Evolutionary conservation across 164 flowering plant species (phyloP).

Genomic region (Vitis amurensis): DNA sequence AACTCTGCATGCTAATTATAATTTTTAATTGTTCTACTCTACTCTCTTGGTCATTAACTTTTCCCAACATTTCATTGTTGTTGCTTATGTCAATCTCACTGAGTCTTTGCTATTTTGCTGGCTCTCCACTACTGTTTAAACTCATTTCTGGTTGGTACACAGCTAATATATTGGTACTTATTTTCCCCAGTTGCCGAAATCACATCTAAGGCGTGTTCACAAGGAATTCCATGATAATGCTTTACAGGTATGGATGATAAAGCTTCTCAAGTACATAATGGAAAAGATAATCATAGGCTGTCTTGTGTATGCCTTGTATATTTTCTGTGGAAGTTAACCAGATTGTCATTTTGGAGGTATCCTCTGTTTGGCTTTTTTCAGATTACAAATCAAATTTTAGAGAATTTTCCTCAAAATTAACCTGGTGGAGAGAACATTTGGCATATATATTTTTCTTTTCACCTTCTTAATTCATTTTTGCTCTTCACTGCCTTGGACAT

Average conservation of each 20-base stretch:
- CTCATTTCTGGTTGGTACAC: not conserved
- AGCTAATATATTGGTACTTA: constrained; percentile 4
- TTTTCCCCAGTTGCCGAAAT: constrained; percentile 62
- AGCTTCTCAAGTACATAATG: not conserved
- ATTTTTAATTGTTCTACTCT: not conserved
- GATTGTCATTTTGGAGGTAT: too few species aligned
- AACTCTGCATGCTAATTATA: not conserved
- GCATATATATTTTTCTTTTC: too few species aligned
- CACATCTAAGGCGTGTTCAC: constrained; percentile 78
- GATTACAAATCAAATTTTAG: too few species aligned
- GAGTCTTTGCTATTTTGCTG: not conserved
- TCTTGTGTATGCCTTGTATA: too few species aligned
- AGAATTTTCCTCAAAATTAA: too few species aligned
- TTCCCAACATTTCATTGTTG: not conserved
- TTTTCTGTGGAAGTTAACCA: too few species aligned
- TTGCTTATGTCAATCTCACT: not conserved
- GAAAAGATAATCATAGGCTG: not conserved
- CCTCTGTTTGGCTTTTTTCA: too few species aligned
- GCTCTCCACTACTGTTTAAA: not conserved
- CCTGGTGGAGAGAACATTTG: too few species aligned
- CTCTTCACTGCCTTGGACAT: too few species aligned
- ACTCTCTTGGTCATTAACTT: not conserved
- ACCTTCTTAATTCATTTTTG: not conserved
- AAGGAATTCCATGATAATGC: constrained; percentile 69
- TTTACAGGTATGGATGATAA: constrained; percentile 50